Percentiles rank a stretch among this genome's conserved stretches.
Conservation (phyloP, 306 rosid genomes). For the Quercus berberidifolia region DNA sequence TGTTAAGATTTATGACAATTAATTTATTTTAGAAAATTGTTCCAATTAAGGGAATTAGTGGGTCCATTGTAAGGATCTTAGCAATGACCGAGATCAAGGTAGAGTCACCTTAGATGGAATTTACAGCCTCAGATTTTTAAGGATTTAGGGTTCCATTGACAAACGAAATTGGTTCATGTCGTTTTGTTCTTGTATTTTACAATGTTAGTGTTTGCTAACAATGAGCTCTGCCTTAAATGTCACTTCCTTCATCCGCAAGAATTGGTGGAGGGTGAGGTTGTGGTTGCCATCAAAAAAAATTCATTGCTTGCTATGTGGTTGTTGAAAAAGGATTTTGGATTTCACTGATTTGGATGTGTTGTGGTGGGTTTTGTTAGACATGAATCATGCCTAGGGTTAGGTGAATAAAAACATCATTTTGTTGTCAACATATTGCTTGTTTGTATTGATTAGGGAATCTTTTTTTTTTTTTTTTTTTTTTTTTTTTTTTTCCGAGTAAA, state of each 20-base stretch:
- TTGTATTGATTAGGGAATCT: not conserved
- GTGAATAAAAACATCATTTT: not conserved
- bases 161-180: not conserved
- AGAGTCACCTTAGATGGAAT: not conserved
- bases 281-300: not conserved
- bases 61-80: not conserved
- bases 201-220: not conserved
- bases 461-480: not conserved
- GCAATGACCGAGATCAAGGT: not conserved
- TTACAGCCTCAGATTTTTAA: not conserved
- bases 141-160: not conserved
- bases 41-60: not conserved
- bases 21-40: no score
- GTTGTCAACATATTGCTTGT: not conserved
- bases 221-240: no score
- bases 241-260: no score
- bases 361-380: not conserved
- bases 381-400: not conserved
- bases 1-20: no score
- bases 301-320: not conserved
- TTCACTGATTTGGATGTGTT: not conserved
- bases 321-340: not conserved
- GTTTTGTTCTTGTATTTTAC: not conserved
- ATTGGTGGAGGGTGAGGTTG: no score
- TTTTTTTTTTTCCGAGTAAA: no score